Base-by-base conservation (phyloP, 176 grass and related monocot genomes). In the Guadua angustifolia region DNA sequence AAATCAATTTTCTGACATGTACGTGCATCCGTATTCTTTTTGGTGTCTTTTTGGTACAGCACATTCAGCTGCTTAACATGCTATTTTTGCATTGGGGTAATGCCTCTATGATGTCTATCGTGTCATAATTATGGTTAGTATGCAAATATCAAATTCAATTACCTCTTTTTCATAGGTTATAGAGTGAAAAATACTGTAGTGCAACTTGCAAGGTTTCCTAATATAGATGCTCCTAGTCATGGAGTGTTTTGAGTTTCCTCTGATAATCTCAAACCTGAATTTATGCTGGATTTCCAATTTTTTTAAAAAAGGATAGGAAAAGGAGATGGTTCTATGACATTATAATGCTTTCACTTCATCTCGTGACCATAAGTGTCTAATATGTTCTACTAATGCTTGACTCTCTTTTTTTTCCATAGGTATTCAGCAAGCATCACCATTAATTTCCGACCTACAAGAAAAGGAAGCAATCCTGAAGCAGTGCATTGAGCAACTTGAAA, bases 401-500 rank as follows among this genome's bases (percentile, higher is more conserved):
- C 49, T 91, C 29, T 36, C 53, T 77, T 85, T 71, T 85, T 71
- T 79, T 79, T 45, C 61, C 7, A 71, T 82, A 98, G 95, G 91
- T 87, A 90, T 88, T 77, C 88, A 93, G 29, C 92, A 90, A 93
- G 80, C 70, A 70, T 78, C 76, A 4, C 71, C 79, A 69, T 84
- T 93, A 85, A 88, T 91, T 14, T 87, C 80, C 49, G 81, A 93
- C 47, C 82, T 95, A 75, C 87, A 95, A 83, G 89, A 91, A 32
- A 91, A 91, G 79, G 93, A 95, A 88, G 77, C 52, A 61, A 74
- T 56, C 76, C 79, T 95, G 50, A 95, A 80, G 56, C 82, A 90
- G 71, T 95, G 80, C 79, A 90, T 92, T 73, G 75, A 88, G 47
- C 88, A 90, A 75, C 89, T 98, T 68, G 91, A 92, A 83, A 81